A percentile compares a stretch with the other conserved stretches of the same genome.
Conservation (phyloP, 2,329 filamentous ascomycete genomes). For the Botrytis galanthina region DNA sequence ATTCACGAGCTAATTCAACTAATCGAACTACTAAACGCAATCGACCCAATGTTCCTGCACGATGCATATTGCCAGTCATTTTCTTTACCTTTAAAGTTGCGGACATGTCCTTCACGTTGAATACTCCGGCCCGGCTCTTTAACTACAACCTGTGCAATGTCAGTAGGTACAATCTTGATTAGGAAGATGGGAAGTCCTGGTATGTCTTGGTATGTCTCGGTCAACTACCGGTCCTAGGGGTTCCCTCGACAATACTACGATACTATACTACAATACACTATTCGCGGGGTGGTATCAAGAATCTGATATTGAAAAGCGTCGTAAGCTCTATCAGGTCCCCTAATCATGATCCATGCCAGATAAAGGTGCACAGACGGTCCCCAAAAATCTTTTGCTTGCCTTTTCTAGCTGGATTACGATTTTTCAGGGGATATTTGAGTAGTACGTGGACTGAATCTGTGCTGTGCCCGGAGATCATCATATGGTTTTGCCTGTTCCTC, state of each 20-base stretch:
- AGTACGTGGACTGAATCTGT: not conserved
- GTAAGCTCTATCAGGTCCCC: slow-evolving; percentile 1
- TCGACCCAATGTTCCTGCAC: not conserved
- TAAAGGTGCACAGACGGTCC: not conserved
- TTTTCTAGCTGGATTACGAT: not conserved
- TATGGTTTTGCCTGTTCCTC: not conserved
- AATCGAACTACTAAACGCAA: not conserved
- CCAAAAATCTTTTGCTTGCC: not conserved
- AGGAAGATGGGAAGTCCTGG: not conserved
- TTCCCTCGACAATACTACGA: not conserved
- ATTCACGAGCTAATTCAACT: not conserved
- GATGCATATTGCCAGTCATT: not conserved
- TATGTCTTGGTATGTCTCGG: not conserved
- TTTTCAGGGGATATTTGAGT: not conserved
- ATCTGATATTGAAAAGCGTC: not conserved
- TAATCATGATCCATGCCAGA: not conserved
- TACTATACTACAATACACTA: not conserved
- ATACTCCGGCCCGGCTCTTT: not conserved
- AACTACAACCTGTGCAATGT: not conserved
- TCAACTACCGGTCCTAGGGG: not conserved
- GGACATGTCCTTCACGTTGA: not conserved
- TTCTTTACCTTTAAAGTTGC: not conserved
- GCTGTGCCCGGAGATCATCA: not conserved
- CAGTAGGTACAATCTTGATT: not conserved
- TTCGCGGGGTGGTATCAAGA: not conserved